Conservation (phyloP, 2,329 filamentous ascomycete species). For the Pseudocercospora macadamiae region DNA sequence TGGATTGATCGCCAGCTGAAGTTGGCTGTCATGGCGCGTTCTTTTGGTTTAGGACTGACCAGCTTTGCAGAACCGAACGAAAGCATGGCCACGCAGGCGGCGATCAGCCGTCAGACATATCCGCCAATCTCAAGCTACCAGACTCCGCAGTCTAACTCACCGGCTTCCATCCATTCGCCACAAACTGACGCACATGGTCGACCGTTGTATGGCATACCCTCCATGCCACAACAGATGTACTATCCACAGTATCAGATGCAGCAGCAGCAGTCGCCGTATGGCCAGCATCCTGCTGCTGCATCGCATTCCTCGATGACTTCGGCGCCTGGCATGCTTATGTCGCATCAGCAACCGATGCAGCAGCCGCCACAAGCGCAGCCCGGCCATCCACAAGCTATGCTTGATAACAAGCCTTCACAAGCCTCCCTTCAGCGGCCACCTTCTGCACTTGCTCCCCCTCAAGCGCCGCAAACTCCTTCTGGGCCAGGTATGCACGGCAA, state of each 20-base stretch:
- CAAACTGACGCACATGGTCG: slow-evolving; percentile 86
- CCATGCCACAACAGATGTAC: slow-evolving; percentile 85
- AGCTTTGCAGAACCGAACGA: slow-evolving; percentile 71
- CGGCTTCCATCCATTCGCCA: slow-evolving; percentile 87
- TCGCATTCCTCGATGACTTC: slow-evolving; percentile 59
- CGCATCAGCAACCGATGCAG: slow-evolving; percentile 49
- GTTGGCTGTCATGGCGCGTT: slow-evolving; percentile 26
- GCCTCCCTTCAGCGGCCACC: slow-evolving; percentile 31
- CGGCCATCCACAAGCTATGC: slow-evolving; percentile 32
- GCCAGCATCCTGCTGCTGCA: slow-evolving; percentile 56
- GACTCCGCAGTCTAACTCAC: slow-evolving; percentile 92
- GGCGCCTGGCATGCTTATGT: slow-evolving; percentile 56
- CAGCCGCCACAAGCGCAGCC: slow-evolving; percentile 27
- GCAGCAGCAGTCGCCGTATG: slow-evolving; percentile 61
- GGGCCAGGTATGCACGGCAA: slow-evolving; percentile 35
- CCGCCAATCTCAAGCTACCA: slow-evolving; percentile 81
- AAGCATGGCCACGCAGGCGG: slow-evolving; percentile 65
- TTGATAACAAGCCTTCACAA: slow-evolving; percentile 32
- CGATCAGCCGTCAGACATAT: slow-evolving; percentile 69
- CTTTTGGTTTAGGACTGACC: slow-evolving; percentile 49
- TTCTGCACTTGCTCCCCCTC: slow-evolving; percentile 31
- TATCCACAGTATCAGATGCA: slow-evolving; percentile 57
- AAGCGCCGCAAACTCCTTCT: slow-evolving; percentile 36
- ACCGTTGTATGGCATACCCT: slow-evolving; percentile 82
- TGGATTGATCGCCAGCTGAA: slow-evolving; percentile 19